Base-by-base conservation (phyloP, 257 asterid genomes). In the Salvia splendens region DNA sequence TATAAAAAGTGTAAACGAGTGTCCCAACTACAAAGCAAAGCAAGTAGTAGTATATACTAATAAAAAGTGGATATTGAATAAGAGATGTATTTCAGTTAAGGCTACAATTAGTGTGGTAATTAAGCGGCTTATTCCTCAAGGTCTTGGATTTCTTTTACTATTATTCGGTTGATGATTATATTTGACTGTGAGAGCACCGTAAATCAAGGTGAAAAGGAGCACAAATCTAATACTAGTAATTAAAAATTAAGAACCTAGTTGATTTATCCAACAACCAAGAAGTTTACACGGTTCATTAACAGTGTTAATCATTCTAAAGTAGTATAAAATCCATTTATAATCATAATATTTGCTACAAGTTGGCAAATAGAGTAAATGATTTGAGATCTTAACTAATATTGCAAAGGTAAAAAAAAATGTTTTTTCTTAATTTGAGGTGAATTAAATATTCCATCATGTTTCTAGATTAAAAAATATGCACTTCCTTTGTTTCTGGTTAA, bases 261-360 rank as follows among this genome's bases (percentile, higher is more conserved):
- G 62, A 73, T 65, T 69, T 53, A 69, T 32, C 58, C 38, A 8
- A 32, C 58, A 46, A 17, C 50, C 40, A 68, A 3, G 49, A 73
- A 64, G 12, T 15, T 46, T 48, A 11, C 61, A 56, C 65, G 61
- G 30, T 24, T 24, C 30, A 24, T 24, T 24, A 24, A 24, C 30
- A 24, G 30, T n/a, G n/a, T 12, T 50, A 24, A 73, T 24, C 61
- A 36, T 73, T 28, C 38, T 64, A 16, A 56, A 12, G 15, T 16
- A 60, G 12, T 4, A 17, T 5, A 38, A 55, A 33, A 47, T 60
- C 66, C 11, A 48, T 1, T 7, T 47, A 36, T 28, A 16, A 73
- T 65, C 56, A 56, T 73, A 58, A 57, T 66, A 16, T 48, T 35
- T 40, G 15, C 5, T 5, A 49, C 54, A 38, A 47, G 57, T 65